Evolutionary conservation across 139 green algal genomes (phyloP), one percentile per base, ranked within the genome.

Genomic region (Chlorella sorokiniana): DNA sequence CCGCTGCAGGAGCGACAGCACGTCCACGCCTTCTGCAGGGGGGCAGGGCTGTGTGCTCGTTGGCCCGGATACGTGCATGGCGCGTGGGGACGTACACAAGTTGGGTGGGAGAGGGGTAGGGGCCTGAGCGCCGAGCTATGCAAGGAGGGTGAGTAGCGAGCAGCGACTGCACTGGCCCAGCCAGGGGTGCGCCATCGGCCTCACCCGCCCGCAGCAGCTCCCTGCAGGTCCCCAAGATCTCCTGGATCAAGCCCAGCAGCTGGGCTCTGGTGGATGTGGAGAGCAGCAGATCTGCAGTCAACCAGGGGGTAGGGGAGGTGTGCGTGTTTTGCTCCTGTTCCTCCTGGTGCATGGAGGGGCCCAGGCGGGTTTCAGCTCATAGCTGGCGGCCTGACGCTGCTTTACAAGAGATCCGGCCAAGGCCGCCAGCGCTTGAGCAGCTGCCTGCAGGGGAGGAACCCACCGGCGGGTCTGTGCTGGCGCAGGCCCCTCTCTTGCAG

Each of bases 161-260:
- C n/a, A n/a, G n/a, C n/a, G n/a, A n/a, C n/a, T n/a, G n/a, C n/a
- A n/a, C n/a, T n/a, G n/a, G n/a, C n/a, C n/a, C n/a, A n/a, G n/a
- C n/a, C n/a, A n/a, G n/a, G n/a, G n/a, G n/a, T 27, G 4, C 20
- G 54, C 54, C 31, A 22, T n/a, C 31, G 62, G 2, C 6, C 69
- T 76, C 18, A 42, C 69, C 69, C 18, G 61, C 69, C 16, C 69
- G 69, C 69, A 76, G 69, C 69, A 76, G 44, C n/a, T 76, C 69
- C 1, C 69, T 33, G 69, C 69, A 76, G 42, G 61, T 76, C 42
- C 69, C 69, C 69, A 76, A 42, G 1, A 29, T 42, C 44, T 76
- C 69, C 69, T 61, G 45, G 38, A 76, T 45, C 42, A 76, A 29
- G 42, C 29, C 45, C 42, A 56, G 45, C n/a, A 76, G 31, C 25